Base-by-base conservation (phyloP, 345 rosid genomes). In the Salix arbutifolia region DNA sequence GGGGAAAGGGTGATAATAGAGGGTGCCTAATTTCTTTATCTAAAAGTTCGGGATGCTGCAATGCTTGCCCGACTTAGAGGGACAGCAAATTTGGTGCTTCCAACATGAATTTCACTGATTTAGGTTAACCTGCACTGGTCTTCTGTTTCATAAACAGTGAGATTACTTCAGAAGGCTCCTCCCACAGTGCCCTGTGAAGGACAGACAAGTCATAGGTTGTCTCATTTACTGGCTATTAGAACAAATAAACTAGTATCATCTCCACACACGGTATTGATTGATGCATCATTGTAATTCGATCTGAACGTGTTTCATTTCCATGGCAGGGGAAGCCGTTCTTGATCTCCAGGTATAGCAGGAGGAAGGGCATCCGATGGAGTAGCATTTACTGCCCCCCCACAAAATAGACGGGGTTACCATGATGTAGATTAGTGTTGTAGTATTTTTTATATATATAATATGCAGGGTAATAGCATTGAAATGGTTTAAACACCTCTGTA, bases 291-390 rank as follows among this genome's bases (percentile, higher is more conserved):
- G 60, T n/a, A 37, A 28, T 9, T 48, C 42, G 50, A 70, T 68
- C 64, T 79, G 53, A 65, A 69, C 21, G 40, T 53, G 52, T 65
- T 61, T 10, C 42, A 13, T 61, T 74, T 48, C 72, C 9, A 21
- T 40, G 74, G 79, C 85, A 88, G 93, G 93, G 61, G 93, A 86
- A 80, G 85, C 88, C 68, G 85, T 78, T 73, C 75, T 64, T 18
- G 87, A 84, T 78, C 76, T 76, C 67, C 83, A 78, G 76, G 83
- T 74, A 73, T 87, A 87, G 84, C 26, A 16, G 78, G 72, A 53
- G 42, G 68, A 44, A 58, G 72, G 72, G 35, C 69, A 16, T 74
- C 44, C 56, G 68, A 72, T 73, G n/a, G 53, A 77, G 81, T 53
- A 65, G 68, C n/a, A 74, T 74, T 65, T 77, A 61, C 61, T 78